Evolutionary conservation across 2,329 filamentous ascomycete species (phyloP).

Genomic region (Nemania sp.): DNA sequence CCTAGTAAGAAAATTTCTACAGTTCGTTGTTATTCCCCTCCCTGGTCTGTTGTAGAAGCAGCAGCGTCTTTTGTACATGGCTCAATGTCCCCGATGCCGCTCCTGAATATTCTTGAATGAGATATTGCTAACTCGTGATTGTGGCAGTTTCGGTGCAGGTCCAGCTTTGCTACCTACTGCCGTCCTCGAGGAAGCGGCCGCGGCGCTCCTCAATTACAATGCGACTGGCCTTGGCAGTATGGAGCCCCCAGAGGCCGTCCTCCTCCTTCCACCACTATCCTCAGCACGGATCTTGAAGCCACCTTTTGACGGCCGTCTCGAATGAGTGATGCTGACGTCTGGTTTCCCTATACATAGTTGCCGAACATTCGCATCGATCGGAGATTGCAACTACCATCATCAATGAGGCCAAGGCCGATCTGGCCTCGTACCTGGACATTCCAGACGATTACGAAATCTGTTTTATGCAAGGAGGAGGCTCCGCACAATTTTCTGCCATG

Average conservation of each 20-base stretch:
- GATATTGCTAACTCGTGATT: no score
- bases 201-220: slow-evolving; percentile 85
- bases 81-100: no score
- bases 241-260: slow-evolving; percentile 16
- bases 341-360: slow-evolving; percentile 58
- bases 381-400: slow-evolving; percentile 81
- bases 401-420: slow-evolving; percentile 78
- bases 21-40: no score
- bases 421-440: slow-evolving; percentile 81
- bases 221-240: slow-evolving; percentile 77
- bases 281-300: slow-evolving; percentile 10
- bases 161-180: no score
- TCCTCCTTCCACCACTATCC: slow-evolving; percentile 17
- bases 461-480: slow-evolving; percentile 89
- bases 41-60: no score
- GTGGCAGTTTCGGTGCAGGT: no score
- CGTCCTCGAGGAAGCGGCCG: no score
- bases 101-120: no score
- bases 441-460: slow-evolving; percentile 86
- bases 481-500: slow-evolving; percentile 76
- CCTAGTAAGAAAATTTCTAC: no score
- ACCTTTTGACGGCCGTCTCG: background rate
- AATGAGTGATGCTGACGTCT: slow-evolving; percentile 9
- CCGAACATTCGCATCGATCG: slow-evolving; percentile 91
- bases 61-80: no score